Conservation (phyloP, 2,329 filamentous ascomycete species). For the Fusarium longipes region DNA sequence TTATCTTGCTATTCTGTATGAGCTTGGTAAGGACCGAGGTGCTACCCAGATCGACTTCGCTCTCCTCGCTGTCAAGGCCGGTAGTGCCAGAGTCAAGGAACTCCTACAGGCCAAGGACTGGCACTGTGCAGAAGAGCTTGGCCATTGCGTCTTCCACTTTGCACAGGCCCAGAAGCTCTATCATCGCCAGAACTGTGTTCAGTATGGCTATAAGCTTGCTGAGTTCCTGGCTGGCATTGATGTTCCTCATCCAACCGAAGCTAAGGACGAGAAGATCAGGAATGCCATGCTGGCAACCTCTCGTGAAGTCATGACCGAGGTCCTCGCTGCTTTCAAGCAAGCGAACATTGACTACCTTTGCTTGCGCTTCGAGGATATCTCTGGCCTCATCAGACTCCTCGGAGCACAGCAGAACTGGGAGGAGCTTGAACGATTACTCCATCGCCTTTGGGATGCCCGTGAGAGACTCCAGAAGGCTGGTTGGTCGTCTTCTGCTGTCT, state of each 20-base stretch:
- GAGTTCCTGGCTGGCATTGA: constrained; percentile 57
- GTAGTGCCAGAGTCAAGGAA: constrained; percentile 48
- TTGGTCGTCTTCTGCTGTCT: constrained; percentile 39
- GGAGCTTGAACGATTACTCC: constrained; percentile 54
- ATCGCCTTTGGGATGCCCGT: constrained; percentile 39
- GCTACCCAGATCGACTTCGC: constrained; percentile 53
- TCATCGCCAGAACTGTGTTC: constrained; percentile 52
- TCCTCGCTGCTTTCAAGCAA: constrained; percentile 56
- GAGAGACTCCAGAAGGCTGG: constrained; percentile 38
- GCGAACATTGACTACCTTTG: constrained; percentile 57
- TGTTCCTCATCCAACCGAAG: constrained; percentile 47
- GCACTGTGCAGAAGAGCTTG: constrained; percentile 56
- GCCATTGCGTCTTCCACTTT: constrained; percentile 57
- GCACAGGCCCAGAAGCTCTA: constrained; percentile 57
- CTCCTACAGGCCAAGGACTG: constrained; percentile 55
- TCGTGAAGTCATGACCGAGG: constrained; percentile 45
- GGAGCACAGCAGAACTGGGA: constrained; percentile 60
- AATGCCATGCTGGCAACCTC: constrained; percentile 39
- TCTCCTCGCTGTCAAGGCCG: constrained; percentile 50
- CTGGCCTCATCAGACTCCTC: constrained; percentile 58
- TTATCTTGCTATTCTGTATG: constrained; percentile 54
- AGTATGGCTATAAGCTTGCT: constrained; percentile 59
- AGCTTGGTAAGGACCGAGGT: constrained; percentile 51
- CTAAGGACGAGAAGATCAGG: constrained; percentile 43
- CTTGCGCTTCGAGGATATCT: constrained; percentile 58